Conservation (phyloP, 148 eudicot genomes). For the Spergularia bocconei region DNA sequence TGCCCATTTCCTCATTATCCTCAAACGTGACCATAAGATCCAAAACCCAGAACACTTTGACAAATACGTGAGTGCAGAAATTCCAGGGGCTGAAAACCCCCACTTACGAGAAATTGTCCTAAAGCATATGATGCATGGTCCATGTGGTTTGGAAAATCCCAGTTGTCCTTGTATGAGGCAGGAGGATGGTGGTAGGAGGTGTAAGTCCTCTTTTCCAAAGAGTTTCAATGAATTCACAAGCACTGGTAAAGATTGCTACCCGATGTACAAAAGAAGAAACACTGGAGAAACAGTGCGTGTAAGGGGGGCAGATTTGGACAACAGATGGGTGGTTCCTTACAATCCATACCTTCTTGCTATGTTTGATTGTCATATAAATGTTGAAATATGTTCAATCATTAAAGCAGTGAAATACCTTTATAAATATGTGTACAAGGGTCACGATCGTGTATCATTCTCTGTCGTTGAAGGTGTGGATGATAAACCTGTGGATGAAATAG, state of each 20-base stretch:
- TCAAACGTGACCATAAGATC: neutral
- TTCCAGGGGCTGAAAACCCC: neutral
- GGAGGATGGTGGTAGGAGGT: neutral
- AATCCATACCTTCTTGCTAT: neutral
- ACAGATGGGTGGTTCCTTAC: neutral
- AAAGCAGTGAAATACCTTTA: neutral
- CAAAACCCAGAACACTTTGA: neutral
- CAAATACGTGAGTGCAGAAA: neutral
- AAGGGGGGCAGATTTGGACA: neutral
- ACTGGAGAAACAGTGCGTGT: too few species aligned
- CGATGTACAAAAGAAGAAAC: too few species aligned
- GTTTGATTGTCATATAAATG: neutral
- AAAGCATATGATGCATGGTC: neutral
- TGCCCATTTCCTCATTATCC: neutral
- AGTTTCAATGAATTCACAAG: neutral
- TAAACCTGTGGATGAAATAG: neutral
- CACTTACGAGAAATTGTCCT: neutral
- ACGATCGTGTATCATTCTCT: neutral
- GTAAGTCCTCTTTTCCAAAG: neutral
- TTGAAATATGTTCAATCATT: neutral
- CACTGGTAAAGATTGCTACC: neutral
- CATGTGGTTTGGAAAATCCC: neutral
- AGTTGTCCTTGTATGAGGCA: neutral
- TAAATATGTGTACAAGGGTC: neutral
- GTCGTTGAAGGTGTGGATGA: neutral